A percentile compares a stretch with the other conserved stretches of the same genome.
phyloP scores from a whole-genome alignment of 2,329 filamentous ascomycete species.

The Rhynchosporium graminicola region DNA sequence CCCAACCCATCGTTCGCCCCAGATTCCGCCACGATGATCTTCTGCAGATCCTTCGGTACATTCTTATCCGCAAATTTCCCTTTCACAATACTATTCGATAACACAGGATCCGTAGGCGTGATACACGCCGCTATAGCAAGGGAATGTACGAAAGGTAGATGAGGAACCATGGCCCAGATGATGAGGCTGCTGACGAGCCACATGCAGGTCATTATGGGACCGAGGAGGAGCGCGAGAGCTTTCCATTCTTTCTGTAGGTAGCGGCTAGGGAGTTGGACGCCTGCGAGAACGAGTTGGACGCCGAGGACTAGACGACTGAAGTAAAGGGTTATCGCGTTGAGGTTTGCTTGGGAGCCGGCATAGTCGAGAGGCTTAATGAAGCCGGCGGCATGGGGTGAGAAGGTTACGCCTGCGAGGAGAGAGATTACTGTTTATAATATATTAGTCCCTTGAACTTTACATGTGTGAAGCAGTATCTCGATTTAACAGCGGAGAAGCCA shows the following conservation, averaged over 20 bases:
- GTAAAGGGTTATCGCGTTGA: slow-evolving; percentile 75
- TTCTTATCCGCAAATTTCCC: slow-evolving; percentile 92
- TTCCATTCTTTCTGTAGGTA: slow-evolving; percentile 81
- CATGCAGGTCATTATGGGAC: slow-evolving; percentile 84
- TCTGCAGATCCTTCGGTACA: slow-evolving; percentile 77
- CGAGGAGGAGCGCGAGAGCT: slow-evolving; percentile 71
- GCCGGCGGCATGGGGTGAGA: slow-evolving; percentile 77
- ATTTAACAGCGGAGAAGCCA: background rate
- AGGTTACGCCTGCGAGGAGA: slow-evolving; percentile 73
- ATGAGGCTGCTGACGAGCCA: slow-evolving; percentile 81
- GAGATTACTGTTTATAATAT: slow-evolving; percentile 67
- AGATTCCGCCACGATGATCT: slow-evolving; percentile 77
- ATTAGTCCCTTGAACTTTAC: background rate
- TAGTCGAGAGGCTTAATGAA: slow-evolving; percentile 77
- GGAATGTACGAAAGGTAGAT: slow-evolving; percentile 73
- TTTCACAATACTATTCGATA: slow-evolving; percentile 90
- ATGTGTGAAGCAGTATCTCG: too few species aligned
- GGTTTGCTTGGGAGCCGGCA: slow-evolving; percentile 57
- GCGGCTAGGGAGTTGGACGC: slow-evolving; percentile 81
- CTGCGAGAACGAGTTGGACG: slow-evolving; percentile 85
- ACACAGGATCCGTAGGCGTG: slow-evolving; percentile 86
- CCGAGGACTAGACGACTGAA: slow-evolving; percentile 87
- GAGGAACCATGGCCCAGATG: slow-evolving; percentile 74
- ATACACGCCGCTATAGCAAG: slow-evolving; percentile 81
- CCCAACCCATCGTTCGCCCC: slow-evolving; percentile 85